A percentile compares a stretch with the other conserved stretches of the same genome.
phyloP scores from a whole-genome alignment of 140 eudicot genomes.

The Stevia rebaudiana region DNA sequence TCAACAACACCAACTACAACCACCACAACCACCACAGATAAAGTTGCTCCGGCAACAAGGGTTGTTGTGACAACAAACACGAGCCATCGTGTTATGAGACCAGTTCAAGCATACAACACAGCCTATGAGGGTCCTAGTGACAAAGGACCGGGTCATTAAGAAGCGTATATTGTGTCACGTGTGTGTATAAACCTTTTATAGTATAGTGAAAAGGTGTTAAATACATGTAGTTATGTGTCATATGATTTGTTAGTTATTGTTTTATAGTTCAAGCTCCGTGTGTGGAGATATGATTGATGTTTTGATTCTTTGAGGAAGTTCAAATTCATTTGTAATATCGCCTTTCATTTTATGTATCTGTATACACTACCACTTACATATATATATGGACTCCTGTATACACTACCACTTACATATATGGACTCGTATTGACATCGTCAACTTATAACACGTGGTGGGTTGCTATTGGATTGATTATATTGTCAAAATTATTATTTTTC shows the following conservation, averaged over 20 bases:
- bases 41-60: neutral
- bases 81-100: constrained; percentile 5
- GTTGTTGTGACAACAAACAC: neutral
- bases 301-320: neutral
- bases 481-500: too few relatives aligned
- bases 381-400: too few relatives aligned
- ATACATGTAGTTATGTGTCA: neutral
- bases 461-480: too few relatives aligned
- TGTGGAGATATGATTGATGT: neutral
- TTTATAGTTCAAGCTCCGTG: neutral
- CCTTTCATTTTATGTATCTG: neutral
- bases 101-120: constrained; percentile 20
- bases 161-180: neutral
- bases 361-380: too few relatives aligned
- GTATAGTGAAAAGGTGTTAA: neutral
- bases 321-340: constrained; percentile 6
- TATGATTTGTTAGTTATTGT: constrained; percentile 6
- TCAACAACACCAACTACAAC: neutral
- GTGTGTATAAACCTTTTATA: neutral
- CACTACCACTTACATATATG: too few relatives aligned
- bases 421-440: neutral
- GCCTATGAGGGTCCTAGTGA: constrained; percentile 33
- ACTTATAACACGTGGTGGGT: neutral
- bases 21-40: neutral
- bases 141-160: constrained; percentile 30